Conservation (phyloP, 2,329 filamentous ascomycete genomes). For the Chaetomiaceae sp. region DNA sequence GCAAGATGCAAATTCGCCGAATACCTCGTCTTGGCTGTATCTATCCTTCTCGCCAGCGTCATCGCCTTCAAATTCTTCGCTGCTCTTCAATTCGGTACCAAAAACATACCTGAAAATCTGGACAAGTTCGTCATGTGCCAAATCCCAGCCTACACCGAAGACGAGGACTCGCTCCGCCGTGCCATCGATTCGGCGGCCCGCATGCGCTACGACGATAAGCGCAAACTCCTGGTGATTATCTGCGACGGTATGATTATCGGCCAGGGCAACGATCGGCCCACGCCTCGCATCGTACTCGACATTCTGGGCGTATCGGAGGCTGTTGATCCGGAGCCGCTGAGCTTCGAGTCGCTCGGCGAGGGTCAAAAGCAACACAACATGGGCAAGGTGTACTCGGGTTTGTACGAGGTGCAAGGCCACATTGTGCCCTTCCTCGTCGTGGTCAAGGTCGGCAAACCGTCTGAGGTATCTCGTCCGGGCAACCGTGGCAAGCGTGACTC, state of each 20-base stretch:
- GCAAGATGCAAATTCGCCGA: constrained; percentile 78
- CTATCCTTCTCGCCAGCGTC: constrained; percentile 71
- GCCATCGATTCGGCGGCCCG: constrained; percentile 93
- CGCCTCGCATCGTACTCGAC: constrained; percentile 91
- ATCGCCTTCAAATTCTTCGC: constrained; percentile 97
- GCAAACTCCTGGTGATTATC: constrained; percentile 86
- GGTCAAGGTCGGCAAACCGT: constrained; percentile 97
- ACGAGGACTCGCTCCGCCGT: constrained; percentile 93
- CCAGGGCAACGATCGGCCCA: constrained; percentile 94
- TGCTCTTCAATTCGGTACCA: constrained; percentile 86
- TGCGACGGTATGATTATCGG: constrained; percentile 99
- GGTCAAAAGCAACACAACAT: constrained; percentile 98
- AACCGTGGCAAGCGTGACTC: constrained; percentile 99
- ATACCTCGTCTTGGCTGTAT: constrained; percentile 84
- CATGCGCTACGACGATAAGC: constrained; percentile 97
- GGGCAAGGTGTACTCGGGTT: constrained; percentile 96
- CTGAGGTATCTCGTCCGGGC: constrained; percentile 87
- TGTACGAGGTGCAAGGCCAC: constrained; percentile 96
- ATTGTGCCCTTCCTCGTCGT: constrained; percentile 97
- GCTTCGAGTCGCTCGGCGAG: constrained; percentile 94
- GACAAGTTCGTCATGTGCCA: constrained; percentile 99
- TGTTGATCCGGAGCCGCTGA: constrained; percentile 90
- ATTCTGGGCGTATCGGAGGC: constrained; percentile 93
- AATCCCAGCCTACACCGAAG: constrained; percentile 95
- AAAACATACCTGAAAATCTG: constrained; percentile 89